Percentiles rank a stretch among this genome's conserved stretches.
These are phyloP conservation scores for Xylariaceae sp. DNA, from an alignment of 2,329 filamentous ascomycete species.

Conservation along the genomic window DNA sequence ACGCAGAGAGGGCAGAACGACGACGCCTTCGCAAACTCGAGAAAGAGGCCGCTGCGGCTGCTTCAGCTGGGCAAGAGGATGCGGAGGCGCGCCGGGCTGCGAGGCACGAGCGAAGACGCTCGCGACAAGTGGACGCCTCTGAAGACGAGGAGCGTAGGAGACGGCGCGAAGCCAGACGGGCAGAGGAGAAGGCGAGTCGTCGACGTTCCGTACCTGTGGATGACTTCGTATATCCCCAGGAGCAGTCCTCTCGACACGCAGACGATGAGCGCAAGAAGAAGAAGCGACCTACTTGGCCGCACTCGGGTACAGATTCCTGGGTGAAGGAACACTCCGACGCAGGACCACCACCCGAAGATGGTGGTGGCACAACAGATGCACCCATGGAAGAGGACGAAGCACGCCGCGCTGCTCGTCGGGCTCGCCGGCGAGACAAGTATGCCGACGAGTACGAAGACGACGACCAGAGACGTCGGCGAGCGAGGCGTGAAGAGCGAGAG, in stretches of 20 bases:
- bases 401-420: constrained; percentile 44
- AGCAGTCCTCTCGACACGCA: constrained; percentile 28
- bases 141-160: constrained; percentile 52
- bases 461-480: constrained; percentile 38
- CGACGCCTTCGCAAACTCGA: constrained; percentile 31
- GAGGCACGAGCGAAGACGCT: constrained; percentile 44
- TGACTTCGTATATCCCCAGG: constrained; percentile 40
- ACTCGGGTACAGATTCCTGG: constrained; percentile 62
- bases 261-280: constrained; percentile 30
- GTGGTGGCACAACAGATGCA: constrained; percentile 30
- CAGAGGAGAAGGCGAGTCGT: constrained; percentile 36
- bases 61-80: constrained; percentile 36
- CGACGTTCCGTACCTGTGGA: constrained; percentile 40
- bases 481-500: constrained; percentile 40
- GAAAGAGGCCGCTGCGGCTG: constrained; percentile 34
- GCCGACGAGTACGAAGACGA: constrained; percentile 40
- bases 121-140: constrained; percentile 37
- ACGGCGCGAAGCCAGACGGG: constrained; percentile 48
- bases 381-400: constrained; percentile 41
- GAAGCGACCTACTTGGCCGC: constrained; percentile 48
- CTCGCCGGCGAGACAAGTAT: constrained; percentile 40
- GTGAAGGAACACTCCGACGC: constrained; percentile 62
- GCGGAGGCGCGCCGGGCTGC: constrained; percentile 42
- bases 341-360: constrained; percentile 50
- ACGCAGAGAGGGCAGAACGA: constrained; percentile 37